A percentile compares a stretch with the other conserved stretches of the same genome.
Evolutionary conservation across 345 rosid genomes (phyloP).

Genomic region (Camelina neglecta): DNA sequence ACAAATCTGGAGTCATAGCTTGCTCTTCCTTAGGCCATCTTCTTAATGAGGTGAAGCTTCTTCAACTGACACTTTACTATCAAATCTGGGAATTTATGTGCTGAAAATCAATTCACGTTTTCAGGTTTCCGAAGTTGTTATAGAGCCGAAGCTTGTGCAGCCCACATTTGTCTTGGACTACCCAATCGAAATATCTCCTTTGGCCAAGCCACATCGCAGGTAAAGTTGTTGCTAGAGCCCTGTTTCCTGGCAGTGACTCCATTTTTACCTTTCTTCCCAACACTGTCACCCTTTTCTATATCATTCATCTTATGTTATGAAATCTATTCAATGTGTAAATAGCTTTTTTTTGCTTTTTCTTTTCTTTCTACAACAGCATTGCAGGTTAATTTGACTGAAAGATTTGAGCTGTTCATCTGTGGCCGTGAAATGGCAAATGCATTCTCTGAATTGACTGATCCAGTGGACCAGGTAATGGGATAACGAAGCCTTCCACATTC

Average conservation of each 20-base stretch:
- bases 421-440: slow-evolving; percentile 98
- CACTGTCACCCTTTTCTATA: slow-evolving; percentile 21
- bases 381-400: slow-evolving; percentile 73
- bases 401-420: slow-evolving; percentile 94
- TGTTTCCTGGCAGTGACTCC: background rate
- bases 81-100: slow-evolving; percentile 12
- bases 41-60: slow-evolving; percentile 74
- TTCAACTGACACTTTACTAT: slow-evolving; percentile 1
- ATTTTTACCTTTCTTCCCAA: background rate
- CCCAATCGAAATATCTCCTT: slow-evolving; percentile 93
- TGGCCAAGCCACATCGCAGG: slow-evolving; percentile 94
- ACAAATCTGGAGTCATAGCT: slow-evolving; percentile 65
- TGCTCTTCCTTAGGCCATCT: slow-evolving; percentile 85
- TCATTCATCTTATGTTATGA: slow-evolving; percentile 16
- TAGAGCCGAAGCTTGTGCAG: slow-evolving; percentile 91
- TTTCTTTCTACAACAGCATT: slow-evolving; percentile 45
- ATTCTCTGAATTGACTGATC: slow-evolving; percentile 95
- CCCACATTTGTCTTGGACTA: slow-evolving; percentile 97
- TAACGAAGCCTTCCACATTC: slow-evolving; percentile 13
- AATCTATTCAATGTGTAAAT: background rate
- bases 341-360: background rate
- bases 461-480: slow-evolving; percentile 75
- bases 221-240: slow-evolving; percentile 39
- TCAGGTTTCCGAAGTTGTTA: slow-evolving; percentile 84
- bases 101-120: slow-evolving; percentile 18